Conservation (phyloP, 2,329 filamentous ascomycete species). For the Pseudopyrenochaeta lycopersici region DNA sequence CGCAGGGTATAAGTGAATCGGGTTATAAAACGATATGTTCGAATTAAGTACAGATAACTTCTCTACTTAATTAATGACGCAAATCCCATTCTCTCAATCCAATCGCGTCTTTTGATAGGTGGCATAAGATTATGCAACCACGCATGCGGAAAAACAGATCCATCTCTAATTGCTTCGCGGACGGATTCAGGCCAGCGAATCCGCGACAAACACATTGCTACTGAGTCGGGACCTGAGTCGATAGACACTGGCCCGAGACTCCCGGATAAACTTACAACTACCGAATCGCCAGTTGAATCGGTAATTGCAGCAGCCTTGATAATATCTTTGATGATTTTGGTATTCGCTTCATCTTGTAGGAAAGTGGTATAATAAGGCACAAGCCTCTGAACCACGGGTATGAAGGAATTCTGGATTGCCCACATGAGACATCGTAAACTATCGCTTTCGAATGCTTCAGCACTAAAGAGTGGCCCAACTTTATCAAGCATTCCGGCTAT, state of each 20-base stretch:
- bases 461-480: not conserved
- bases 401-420: not conserved
- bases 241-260: no score
- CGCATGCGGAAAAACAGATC: no score
- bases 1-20: no score
- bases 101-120: not conserved
- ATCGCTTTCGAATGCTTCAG: not conserved
- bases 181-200: no score
- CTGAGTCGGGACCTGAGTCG: no score
- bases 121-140: no score
- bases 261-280: no score
- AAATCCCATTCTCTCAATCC: not conserved
- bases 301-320: not conserved
- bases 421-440: not conserved
- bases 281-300: not conserved
- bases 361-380: not conserved
- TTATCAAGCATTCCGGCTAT: not conserved
- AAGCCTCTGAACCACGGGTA: not conserved
- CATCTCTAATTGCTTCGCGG: no score
- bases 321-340: not conserved
- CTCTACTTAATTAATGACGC: not conserved
- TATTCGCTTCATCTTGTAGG: not conserved
- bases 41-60: no score
- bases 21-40: no score
- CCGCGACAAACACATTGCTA: no score